Conservation (phyloP, 2,329 filamentous ascomycete genomes). For the Colletotrichum spinosum region DNA sequence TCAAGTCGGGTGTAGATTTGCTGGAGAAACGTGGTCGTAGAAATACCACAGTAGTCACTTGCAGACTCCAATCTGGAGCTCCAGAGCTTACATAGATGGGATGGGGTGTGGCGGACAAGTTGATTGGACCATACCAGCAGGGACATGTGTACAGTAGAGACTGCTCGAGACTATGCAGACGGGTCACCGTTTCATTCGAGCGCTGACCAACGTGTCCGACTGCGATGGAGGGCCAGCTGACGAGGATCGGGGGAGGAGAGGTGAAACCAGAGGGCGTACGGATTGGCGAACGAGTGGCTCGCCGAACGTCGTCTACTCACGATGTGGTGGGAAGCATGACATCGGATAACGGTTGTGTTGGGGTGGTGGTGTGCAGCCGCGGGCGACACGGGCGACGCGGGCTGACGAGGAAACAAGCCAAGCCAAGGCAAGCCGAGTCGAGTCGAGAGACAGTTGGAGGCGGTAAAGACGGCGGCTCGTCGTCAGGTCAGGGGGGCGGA, state of each 20-base stretch:
- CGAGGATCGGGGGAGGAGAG: conserved; percentile 22
- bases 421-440: conserved; percentile 13
- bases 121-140: conserved; percentile 26
- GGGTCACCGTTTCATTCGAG: conserved; percentile 33
- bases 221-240: conserved; percentile 27
- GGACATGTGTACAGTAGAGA: conserved; percentile 16
- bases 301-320: conserved; percentile 14
- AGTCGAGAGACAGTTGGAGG: conserved; percentile 14
- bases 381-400: background rate
- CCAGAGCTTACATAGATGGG: too few species aligned
- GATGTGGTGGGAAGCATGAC: conserved; percentile 21
- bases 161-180: conserved; percentile 16
- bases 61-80: too few species aligned
- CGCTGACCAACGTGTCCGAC: conserved; percentile 23
- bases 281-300: conserved; percentile 27
- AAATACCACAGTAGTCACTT: too few species aligned
- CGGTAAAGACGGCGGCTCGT: background rate
- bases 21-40: too few species aligned
- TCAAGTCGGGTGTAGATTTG: too few species aligned
- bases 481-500: conserved; percentile 6
- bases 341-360: conserved; percentile 29
- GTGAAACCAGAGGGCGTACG: conserved; percentile 31
- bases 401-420: background rate
- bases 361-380: background rate
- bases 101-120: background rate